phyloP scores from a whole-genome alignment of 208 protist genomes.

The Borovskyia barvae region DNA sequence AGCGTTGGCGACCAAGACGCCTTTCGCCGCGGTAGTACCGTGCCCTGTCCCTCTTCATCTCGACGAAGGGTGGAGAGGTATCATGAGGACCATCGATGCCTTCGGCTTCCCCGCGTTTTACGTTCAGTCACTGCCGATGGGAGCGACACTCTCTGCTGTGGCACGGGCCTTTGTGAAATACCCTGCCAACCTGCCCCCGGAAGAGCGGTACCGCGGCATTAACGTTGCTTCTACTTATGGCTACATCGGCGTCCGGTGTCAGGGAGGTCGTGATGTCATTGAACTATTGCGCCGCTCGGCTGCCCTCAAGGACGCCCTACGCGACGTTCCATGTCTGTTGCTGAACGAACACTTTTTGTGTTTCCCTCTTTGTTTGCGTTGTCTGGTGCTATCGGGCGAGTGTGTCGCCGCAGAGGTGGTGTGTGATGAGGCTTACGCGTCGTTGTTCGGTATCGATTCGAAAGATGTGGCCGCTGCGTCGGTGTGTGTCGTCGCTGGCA shows the following conservation, averaged over 20 bases:
- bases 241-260: conserved; percentile 43
- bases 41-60: conserved; percentile 33
- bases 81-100: conserved; percentile 40
- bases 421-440: conserved; percentile 35
- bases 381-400: conserved; percentile 37
- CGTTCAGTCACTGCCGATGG: conserved; percentile 53
- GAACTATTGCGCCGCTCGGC: conserved; percentile 24
- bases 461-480: conserved; percentile 8
- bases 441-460: conserved; percentile 30
- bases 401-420: conserved; percentile 67
- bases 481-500: background rate
- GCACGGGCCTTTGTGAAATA: conserved; percentile 44
- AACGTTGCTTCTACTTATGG: conserved; percentile 24
- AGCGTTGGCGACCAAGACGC: conserved; percentile 39
- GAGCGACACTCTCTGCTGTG: conserved; percentile 43
- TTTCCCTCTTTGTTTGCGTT: conserved; percentile 39
- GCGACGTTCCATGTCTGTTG: conserved; percentile 49
- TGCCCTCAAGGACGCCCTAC: conserved; percentile 36
- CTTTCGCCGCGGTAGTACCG: conserved; percentile 60
- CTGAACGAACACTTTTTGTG: conserved; percentile 52
- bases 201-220: conserved; percentile 18
- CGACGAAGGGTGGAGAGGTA: conserved; percentile 16
- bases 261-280: conserved; percentile 37
- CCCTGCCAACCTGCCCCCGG: conserved; percentile 31
- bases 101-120: conserved; percentile 49